phyloP scores from a whole-genome alignment of 768 basidiomycete species.

The Serendipita sp. region DNA sequence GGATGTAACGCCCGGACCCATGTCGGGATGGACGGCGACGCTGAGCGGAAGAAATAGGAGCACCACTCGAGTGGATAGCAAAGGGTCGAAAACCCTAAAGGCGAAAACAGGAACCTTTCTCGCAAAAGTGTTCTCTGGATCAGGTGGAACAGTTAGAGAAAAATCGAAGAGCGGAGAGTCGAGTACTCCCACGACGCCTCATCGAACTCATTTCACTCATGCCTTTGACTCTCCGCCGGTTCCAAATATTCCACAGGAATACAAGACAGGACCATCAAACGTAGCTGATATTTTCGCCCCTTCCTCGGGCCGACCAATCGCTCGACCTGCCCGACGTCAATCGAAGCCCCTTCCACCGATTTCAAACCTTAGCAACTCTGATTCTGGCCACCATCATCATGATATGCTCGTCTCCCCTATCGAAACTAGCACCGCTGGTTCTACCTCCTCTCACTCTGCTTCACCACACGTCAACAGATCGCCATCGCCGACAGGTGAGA shows the following conservation, averaged over 20 bases:
- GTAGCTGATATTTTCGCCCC: background rate
- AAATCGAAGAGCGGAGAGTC: slow-evolving; percentile 21
- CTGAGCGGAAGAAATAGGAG: background rate
- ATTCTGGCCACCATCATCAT: slow-evolving; percentile 35
- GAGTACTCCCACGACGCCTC: slow-evolving; percentile 28
- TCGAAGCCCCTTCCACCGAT: slow-evolving; percentile 4
- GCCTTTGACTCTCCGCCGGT: slow-evolving; percentile 29
- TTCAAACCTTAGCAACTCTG: slow-evolving; percentile 23
- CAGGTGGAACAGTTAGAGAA: background rate
- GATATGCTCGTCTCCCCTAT: slow-evolving; percentile 20
- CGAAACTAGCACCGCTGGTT: slow-evolving; percentile 55
- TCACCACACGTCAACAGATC: slow-evolving; percentile 17
- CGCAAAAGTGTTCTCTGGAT: background rate
- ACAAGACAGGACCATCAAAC: slow-evolving; percentile 14
- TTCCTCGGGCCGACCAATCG: slow-evolving; percentile 21
- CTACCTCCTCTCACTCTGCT: slow-evolving; percentile 20
- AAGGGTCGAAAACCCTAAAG: slow-evolving; percentile 11
- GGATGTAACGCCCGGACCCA: slow-evolving; percentile 11
- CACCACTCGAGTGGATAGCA: background rate
- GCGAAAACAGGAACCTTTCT: slow-evolving; percentile 8
- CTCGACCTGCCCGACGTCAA: background rate
- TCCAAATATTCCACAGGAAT: slow-evolving; percentile 34
- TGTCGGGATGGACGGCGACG: slow-evolving; percentile 6
- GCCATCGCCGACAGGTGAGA: background rate
- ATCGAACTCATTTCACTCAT: background rate